Conservation (phyloP, 2,329 filamentous ascomycete genomes). For the Neurospora crassa region DNA sequence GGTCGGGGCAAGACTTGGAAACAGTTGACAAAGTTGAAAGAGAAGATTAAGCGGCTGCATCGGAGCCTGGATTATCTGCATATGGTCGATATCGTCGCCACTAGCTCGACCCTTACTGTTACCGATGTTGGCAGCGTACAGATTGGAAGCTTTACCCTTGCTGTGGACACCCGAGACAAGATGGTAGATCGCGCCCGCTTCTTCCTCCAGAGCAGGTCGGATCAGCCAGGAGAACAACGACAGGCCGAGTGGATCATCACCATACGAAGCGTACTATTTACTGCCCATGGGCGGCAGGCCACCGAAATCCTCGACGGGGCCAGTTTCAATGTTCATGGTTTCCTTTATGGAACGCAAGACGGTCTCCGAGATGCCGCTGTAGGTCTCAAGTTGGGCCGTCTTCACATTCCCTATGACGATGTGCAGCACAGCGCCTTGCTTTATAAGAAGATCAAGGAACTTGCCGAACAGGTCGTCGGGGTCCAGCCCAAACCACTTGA, state of each 20-base stretch:
- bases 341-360: slow-evolving; percentile 75
- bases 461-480: slow-evolving; percentile 21
- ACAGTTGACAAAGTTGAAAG: slow-evolving; percentile 67
- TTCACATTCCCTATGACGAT: slow-evolving; percentile 88
- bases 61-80: slow-evolving; percentile 80
- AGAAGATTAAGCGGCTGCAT: slow-evolving; percentile 78
- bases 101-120: slow-evolving; percentile 67
- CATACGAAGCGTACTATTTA: slow-evolving; percentile 79
- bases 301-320: slow-evolving; percentile 83
- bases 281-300: slow-evolving; percentile 72
- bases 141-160: slow-evolving; percentile 72
- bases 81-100: slow-evolving; percentile 80
- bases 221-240: slow-evolving; percentile 47
- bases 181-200: slow-evolving; percentile 85
- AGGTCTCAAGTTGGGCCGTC: slow-evolving; percentile 78
- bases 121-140: slow-evolving; percentile 77
- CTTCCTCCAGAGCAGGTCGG: slow-evolving; percentile 68
- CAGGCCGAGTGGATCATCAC: slow-evolving; percentile 94
- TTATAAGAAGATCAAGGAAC: slow-evolving; percentile 38
- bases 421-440: slow-evolving; percentile 53
- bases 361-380: slow-evolving; percentile 86
- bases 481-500: slow-evolving; percentile 40
- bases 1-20: slow-evolving; percentile 69
- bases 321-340: slow-evolving; percentile 82
- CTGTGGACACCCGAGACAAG: slow-evolving; percentile 84